Evolutionary conservation across 1,284 basidiomycete species (phyloP).

Genomic region (Ustilago tritici): DNA sequence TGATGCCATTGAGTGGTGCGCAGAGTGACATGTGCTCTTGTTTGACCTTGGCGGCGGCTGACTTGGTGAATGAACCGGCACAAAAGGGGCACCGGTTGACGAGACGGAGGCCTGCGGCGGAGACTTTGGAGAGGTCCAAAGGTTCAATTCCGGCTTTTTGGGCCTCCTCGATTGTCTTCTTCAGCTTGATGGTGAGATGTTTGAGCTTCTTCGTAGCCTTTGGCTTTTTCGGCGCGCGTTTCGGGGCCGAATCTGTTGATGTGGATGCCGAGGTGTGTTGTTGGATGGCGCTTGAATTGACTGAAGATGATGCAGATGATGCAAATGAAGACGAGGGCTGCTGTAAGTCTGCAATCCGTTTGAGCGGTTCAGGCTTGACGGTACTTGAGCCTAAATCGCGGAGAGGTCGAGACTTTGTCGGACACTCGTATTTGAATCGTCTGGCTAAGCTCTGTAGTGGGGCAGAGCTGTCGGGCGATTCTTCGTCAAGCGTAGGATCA

Average conservation of each 20-base stretch:
- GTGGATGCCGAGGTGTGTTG: not conserved
- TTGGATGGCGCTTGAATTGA: not conserved
- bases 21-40: slow-evolving; percentile 31
- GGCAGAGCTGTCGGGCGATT: slow-evolving; percentile 4
- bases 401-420: not conserved
- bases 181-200: slow-evolving; percentile 9
- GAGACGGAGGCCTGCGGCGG: slow-evolving; percentile 22
- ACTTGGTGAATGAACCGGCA: slow-evolving; percentile 32
- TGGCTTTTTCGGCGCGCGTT: slow-evolving; percentile 6
- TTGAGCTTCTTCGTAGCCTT: slow-evolving; percentile 11
- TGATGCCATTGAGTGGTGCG: slow-evolving; percentile 26
- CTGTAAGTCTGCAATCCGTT: not conserved
- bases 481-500: not conserved
- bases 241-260: not conserved
- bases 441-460: slow-evolving; percentile 10
- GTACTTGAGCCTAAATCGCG: not conserved
- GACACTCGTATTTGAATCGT: slow-evolving; percentile 23
- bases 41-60: slow-evolving; percentile 23
- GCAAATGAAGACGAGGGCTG: not conserved
- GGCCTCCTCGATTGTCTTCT: slow-evolving; percentile 25
- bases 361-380: not conserved
- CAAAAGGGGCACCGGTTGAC: slow-evolving; percentile 39
- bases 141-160: slow-evolving; percentile 15
- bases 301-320: slow-evolving; percentile 10
- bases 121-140: slow-evolving; percentile 17